Base-by-base conservation (phyloP, 2,329 filamentous ascomycete species). In the Trichoderma aggressivum region DNA sequence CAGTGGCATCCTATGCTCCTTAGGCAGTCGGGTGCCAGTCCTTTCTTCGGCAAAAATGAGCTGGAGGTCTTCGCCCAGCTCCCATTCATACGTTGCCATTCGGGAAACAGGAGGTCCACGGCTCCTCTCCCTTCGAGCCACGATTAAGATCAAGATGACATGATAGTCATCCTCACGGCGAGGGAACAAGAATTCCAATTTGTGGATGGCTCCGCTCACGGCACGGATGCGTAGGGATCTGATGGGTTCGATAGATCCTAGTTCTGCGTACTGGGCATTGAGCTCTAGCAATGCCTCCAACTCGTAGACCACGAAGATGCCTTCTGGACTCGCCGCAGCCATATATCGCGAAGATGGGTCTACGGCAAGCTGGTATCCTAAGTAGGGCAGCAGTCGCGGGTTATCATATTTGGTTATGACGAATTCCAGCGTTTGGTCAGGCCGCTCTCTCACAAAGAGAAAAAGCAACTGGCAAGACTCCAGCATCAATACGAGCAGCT, bases 181-280 rank as follows among this genome's bases (percentile, higher is more conserved):
- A 8, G 94, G 92, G 72, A 92, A 89, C 3, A 99, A 85, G 74
- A 98, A 99, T 26, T 94, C 92, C 85, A 98, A 90, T 75, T 93
- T 92, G 75, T 95, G 86, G 70, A 98, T 93, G n/a, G 90, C 85
- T 1, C 93, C 94, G 8, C 90, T 87, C 8, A 94, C 83, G 11
- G 80, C 74, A 11, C 86, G 83, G 21, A 83, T 77, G 21, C 81
- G 77, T 50, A 75, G 79, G 0, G 79, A 80, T 72, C 85, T 85
- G 70, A 97, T 86, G 2, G 91, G 92, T 11, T 84, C 80, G 71
- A 92, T 79, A 73, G 81, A 77, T n/a, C 82, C 80, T 36, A 78
- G 77, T 47, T 76, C 74, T 18, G 76, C 78, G 76, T 85, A 91
- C 77, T 82, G 89, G 75, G 75, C 79, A 75, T 80, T 86, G 77